Conservation (phyloP, 495 filamentous ascomycete species). For the Xylaria cubensis region DNA sequence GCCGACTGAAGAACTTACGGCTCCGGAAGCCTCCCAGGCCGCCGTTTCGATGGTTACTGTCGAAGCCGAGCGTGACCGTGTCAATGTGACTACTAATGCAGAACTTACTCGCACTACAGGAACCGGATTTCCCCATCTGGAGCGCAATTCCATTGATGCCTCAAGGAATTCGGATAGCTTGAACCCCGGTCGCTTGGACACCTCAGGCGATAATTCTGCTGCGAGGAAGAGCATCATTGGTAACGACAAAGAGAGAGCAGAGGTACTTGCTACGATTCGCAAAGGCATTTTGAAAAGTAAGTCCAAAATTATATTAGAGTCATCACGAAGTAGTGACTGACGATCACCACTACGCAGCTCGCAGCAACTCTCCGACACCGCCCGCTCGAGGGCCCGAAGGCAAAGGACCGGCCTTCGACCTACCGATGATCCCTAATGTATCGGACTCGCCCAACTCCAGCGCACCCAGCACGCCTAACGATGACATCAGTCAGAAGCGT, state of each 20-base stretch:
- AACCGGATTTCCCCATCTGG: constrained; percentile 88
- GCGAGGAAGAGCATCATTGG: constrained; percentile 87
- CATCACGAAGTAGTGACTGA: constrained; percentile 20
- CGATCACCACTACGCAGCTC: constrained; percentile 38
- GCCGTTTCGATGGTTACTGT: constrained; percentile 94
- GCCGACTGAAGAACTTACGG: constrained; percentile 67
- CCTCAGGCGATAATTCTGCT: constrained; percentile 63
- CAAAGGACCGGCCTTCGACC: constrained; percentile 55
- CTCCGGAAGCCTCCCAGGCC: constrained; percentile 72
- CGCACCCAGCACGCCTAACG: constrained; percentile 80
- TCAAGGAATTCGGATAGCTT: constrained; percentile 47
- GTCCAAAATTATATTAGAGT: constrained; percentile 38
- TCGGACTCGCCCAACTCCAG: constrained; percentile 83
- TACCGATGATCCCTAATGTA: constrained; percentile 62
- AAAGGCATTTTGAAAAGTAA: constrained; percentile 95
- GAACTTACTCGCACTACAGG: constrained; percentile 73
- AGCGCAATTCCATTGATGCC: constrained; percentile 76
- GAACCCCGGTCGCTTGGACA: constrained; percentile 58
- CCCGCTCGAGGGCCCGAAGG: constrained; percentile 63
- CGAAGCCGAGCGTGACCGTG: constrained; percentile 87
- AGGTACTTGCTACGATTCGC: constrained; percentile 85
- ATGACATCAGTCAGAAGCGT: constrained; percentile 70
- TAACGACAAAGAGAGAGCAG: constrained; percentile 87
- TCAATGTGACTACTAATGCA: constrained; percentile 77
- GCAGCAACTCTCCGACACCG: constrained; percentile 71